These are phyloP conservation scores for Psilocybe cyanescens DNA, from an alignment of 768 basidiomycete genomes.

Conservation along the genomic window DNA sequence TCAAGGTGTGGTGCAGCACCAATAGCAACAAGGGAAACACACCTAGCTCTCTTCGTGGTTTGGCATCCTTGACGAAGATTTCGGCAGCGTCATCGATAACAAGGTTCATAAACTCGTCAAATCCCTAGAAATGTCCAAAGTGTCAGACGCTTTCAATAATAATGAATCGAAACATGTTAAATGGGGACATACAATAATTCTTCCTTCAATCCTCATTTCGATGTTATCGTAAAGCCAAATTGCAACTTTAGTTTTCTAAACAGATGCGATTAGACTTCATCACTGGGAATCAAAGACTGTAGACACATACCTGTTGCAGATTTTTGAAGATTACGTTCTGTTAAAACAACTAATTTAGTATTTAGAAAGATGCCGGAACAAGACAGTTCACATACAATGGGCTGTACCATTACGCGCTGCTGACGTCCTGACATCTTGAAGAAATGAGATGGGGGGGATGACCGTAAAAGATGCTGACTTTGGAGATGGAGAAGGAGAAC, in stretches of 20 bases:
- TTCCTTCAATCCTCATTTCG: slow-evolving; percentile 95
- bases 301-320: slow-evolving; percentile 71
- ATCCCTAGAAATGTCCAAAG: slow-evolving; percentile 64
- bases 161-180: slow-evolving; percentile 2
- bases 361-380: not conserved
- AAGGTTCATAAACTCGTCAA: slow-evolving; percentile 99
- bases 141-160: not conserved
- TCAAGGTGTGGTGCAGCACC: not conserved
- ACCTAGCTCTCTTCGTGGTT: slow-evolving; percentile 87
- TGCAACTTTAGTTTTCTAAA: slow-evolving; percentile 79
- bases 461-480: slow-evolving; percentile 12
- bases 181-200: slow-evolving; percentile 82
- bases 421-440: slow-evolving; percentile 86
- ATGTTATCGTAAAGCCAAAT: slow-evolving; percentile 98
- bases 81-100: slow-evolving; percentile 94
- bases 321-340: slow-evolving; percentile 99
- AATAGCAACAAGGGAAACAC: slow-evolving; percentile 24
- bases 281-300: not conserved
- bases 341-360: slow-evolving; percentile 12
- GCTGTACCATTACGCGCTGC: slow-evolving; percentile 98
- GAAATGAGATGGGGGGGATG: slow-evolving; percentile 10
- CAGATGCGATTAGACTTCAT: slow-evolving; percentile 10
- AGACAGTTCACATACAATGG: slow-evolving; percentile 75
- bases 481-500: slow-evolving; percentile 17
- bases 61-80: slow-evolving; percentile 87